Conservation (phyloP, 169 alveolate genomes). For the Plasmodium relictum region DNA sequence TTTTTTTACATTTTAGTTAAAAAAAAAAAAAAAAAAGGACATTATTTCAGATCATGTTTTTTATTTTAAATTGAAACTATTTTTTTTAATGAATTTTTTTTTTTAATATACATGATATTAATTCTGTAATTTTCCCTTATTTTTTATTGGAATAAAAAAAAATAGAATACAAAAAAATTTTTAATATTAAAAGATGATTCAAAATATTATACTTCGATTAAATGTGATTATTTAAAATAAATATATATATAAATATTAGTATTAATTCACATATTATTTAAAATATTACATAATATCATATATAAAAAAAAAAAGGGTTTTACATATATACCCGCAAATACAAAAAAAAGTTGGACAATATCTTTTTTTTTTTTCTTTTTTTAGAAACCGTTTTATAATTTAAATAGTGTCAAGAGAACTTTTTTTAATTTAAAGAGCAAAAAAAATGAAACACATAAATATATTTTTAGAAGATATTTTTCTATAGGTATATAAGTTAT, state of each 20-base stretch:
- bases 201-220: constrained; percentile 55
- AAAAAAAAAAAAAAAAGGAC: too few relatives aligned
- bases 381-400: constrained; percentile 59
- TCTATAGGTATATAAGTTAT: constrained; percentile 43
- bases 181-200: constrained; percentile 45
- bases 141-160: background rate
- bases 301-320: background rate
- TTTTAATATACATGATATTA: constrained; percentile 11
- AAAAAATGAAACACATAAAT: background rate
- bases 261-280: background rate
- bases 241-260: background rate
- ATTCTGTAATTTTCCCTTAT: background rate
- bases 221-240: constrained; percentile 34
- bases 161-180: constrained; percentile 9
- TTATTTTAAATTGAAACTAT: too few relatives aligned
- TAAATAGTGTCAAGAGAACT: constrained; percentile 23
- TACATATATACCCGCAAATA: background rate
- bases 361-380: constrained; percentile 8
- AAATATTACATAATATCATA: background rate
- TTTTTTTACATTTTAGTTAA: too few relatives aligned
- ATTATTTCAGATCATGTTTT: too few relatives aligned
- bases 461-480: constrained; percentile 44
- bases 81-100: constrained; percentile 13
- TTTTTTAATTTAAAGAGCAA: constrained; percentile 25
- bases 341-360: background rate